Conservation (phyloP, 2,329 filamentous ascomycete genomes). For the Fusarium sp. region DNA sequence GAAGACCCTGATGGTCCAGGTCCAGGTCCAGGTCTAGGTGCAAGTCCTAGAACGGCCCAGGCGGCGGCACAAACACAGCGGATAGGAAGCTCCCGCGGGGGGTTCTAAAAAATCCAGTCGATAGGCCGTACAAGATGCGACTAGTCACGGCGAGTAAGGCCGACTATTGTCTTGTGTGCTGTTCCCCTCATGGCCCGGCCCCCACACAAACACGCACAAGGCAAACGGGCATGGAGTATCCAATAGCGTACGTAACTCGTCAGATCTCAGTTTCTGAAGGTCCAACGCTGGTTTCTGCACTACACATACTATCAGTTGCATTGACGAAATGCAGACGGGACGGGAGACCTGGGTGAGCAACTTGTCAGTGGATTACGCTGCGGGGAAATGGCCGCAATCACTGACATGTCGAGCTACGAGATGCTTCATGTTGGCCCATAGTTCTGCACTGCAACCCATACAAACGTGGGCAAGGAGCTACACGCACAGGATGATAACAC, state of each 20-base stretch:
- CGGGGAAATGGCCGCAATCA: conserved; percentile 29
- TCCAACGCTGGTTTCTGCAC: conserved; percentile 17
- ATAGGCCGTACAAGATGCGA: background rate
- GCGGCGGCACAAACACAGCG: background rate
- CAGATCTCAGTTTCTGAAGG: conserved; percentile 41
- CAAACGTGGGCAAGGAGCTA: conserved; percentile 18
- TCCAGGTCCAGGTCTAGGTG: background rate
- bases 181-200: conserved; percentile 16
- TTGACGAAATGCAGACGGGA: conserved; percentile 29
- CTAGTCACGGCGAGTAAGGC: conserved; percentile 9
- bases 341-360: background rate
- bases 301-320: conserved; percentile 9
- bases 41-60: background rate
- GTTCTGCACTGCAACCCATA: conserved; percentile 17
- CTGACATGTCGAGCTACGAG: conserved; percentile 7
- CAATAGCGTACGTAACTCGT: conserved; percentile 27
- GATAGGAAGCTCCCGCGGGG: conserved; percentile 6
- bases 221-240: conserved; percentile 13
- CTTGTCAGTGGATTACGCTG: conserved; percentile 19
- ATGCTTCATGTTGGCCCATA: conserved; percentile 8
- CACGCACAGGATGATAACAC: background rate
- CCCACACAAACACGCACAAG: conserved; percentile 26
- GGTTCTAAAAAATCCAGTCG: conserved; percentile 2
- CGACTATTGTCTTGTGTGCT: background rate
- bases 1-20: background rate